phyloP scores from a whole-genome alignment of 1,139 yeast genomes.

The Yarrowia galli region DNA sequence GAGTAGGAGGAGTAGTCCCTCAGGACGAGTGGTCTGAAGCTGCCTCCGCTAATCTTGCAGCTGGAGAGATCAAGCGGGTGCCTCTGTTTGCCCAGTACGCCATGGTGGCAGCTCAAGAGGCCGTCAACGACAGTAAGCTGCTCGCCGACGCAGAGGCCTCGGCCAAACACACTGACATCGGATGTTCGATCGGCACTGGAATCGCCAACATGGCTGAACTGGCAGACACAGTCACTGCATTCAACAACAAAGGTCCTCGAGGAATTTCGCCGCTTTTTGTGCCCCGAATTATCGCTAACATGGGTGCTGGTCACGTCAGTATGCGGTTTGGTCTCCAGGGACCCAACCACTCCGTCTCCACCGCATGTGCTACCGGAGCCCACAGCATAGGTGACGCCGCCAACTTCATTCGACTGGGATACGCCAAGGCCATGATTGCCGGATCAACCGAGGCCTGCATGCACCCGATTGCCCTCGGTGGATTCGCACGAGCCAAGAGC shows the following conservation, averaged over 20 bases:
- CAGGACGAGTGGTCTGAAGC: conserved; percentile 60
- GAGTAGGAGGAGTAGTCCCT: conserved; percentile 80
- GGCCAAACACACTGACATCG: conserved; percentile 51
- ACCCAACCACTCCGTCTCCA: conserved; percentile 85
- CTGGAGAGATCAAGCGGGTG: conserved; percentile 58
- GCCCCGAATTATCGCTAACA: conserved; percentile 82
- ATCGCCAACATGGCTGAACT: conserved; percentile 87
- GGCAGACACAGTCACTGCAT: conserved; percentile 64
- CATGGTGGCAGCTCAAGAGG: conserved; percentile 77
- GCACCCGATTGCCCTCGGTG: conserved; percentile 88
- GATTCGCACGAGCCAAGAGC: conserved; percentile 89
- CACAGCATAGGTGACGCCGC: conserved; percentile 94
- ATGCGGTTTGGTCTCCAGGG: conserved; percentile 79
- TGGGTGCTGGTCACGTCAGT: conserved; percentile 94
- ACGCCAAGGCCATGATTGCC: conserved; percentile 86
- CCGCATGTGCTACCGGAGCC: conserved; percentile 97
- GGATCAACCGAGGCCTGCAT: conserved; percentile 92
- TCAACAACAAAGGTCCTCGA: conserved; percentile 63
- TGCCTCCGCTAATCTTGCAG: conserved; percentile 48
- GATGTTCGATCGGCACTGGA: conserved; percentile 92
- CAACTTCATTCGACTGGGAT: conserved; percentile 77
- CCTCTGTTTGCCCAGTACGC: conserved; percentile 84
- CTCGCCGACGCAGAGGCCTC: conserved; percentile 49
- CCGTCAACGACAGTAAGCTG: conserved; percentile 71
- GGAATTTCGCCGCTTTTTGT: conserved; percentile 85